Conservation (phyloP, 805 yeast species). For the Dipodascus geniculatus region DNA sequence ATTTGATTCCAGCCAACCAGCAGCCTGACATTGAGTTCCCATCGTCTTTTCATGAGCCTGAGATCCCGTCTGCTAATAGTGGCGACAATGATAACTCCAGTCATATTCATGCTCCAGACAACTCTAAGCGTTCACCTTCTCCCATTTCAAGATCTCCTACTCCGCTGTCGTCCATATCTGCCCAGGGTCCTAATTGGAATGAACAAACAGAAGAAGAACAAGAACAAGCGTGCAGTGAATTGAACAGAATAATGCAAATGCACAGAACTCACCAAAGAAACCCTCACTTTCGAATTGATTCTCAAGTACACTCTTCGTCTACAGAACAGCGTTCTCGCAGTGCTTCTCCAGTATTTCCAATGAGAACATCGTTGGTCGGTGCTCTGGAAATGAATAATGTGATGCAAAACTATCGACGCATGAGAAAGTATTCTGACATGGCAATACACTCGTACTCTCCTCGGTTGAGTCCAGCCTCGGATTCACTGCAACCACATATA, state of each 20-base stretch:
- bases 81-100: too few relatives aligned
- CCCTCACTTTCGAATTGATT: background rate
- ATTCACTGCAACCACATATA: background rate
- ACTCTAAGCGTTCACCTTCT: background rate
- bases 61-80: too few relatives aligned
- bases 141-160: background rate
- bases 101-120: too few relatives aligned
- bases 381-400: conserved; percentile 28
- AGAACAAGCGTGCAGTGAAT: conserved; percentile 16
- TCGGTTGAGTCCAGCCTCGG: background rate
- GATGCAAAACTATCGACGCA: background rate
- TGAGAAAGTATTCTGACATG: background rate
- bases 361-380: conserved; percentile 29
- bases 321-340: background rate
- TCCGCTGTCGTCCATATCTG: background rate
- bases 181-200: background rate
- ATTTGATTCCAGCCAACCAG: conserved; percentile 6
- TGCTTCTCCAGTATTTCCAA: conserved; percentile 12
- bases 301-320: conserved; percentile 1
- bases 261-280: conserved; percentile 4
- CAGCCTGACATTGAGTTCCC: background rate
- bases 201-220: conserved; percentile 9
- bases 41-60: background rate
- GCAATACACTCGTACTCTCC: background rate
- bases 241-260: conserved; percentile 11